Conservation (phyloP, 345 rosid genomes). For the Kernera saxatilis region DNA sequence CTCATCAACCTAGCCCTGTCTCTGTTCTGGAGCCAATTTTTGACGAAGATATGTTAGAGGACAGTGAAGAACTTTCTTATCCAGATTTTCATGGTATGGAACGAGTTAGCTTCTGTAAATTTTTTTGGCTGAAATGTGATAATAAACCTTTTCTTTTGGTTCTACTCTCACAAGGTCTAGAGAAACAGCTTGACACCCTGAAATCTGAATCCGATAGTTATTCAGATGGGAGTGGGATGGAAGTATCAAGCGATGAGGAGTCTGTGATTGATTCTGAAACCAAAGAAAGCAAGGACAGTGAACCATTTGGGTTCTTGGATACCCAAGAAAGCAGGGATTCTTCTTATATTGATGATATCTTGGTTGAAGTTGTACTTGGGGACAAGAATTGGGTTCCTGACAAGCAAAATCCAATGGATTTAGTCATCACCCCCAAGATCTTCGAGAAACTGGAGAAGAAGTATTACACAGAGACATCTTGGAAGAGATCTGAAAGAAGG, state of each 20-base stretch:
- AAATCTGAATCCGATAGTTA: constrained; percentile 48
- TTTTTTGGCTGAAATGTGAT: not conserved
- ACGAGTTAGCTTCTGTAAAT: not conserved
- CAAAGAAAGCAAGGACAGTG: constrained; percentile 36
- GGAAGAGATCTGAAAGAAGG: constrained; percentile 74
- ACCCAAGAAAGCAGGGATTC: constrained; percentile 49
- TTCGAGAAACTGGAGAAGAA: constrained; percentile 78
- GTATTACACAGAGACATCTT: constrained; percentile 50
- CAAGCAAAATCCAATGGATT: constrained; percentile 27
- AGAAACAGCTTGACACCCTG: constrained; percentile 43
- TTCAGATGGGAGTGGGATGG: constrained; percentile 51
- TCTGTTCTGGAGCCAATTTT: constrained; percentile 63
- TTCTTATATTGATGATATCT: constrained; percentile 58
- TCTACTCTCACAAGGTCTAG: constrained; percentile 32
- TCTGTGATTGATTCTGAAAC: constrained; percentile 4
- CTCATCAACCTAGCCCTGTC: constrained; percentile 72
- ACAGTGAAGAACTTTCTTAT: constrained; percentile 28
- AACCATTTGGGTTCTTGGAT: constrained; percentile 9
- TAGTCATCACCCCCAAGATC: constrained; percentile 34
- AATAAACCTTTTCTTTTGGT: not conserved
- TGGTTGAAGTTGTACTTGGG: constrained; percentile 53
- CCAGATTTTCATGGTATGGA: constrained; percentile 41
- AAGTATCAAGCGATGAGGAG: constrained; percentile 60
- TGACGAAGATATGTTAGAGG: constrained; percentile 26
- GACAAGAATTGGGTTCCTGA: constrained; percentile 21